Percentiles rank a stretch among this genome's conserved stretches.
These are phyloP conservation scores for Aquilaria sinensis DNA, from an alignment of 345 rosid genomes.

Conservation along the genomic window DNA sequence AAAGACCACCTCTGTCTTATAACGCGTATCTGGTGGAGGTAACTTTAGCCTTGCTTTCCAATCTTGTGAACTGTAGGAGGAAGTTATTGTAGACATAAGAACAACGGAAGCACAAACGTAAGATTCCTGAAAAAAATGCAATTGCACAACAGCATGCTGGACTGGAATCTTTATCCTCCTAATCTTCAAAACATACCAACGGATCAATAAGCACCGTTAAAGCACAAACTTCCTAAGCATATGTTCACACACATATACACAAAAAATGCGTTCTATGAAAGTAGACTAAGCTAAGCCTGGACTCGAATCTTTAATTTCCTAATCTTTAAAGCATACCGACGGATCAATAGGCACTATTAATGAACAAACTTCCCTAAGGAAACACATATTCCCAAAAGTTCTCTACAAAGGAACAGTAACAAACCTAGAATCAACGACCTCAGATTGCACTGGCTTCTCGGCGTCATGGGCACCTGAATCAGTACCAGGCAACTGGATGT, in stretches of 20 bases:
- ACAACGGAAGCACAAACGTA: background rate
- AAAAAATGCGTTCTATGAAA: too few relatives aligned
- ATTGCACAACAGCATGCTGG: too few relatives aligned
- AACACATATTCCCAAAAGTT: too few relatives aligned
- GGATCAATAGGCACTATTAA: background rate
- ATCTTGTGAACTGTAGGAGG: conserved; percentile 58
- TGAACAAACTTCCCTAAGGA: background rate
- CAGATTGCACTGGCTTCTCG: conserved; percentile 80
- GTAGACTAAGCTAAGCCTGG: too few relatives aligned
- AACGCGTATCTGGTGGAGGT: conserved; percentile 76
- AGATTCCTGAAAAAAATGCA: background rate
- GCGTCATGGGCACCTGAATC: conserved; percentile 39
- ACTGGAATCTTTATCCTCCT: too few relatives aligned
- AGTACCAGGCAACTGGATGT: conserved; percentile 27
- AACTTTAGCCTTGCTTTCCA: conserved; percentile 77
- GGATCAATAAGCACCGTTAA: background rate
- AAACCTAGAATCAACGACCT: conserved; percentile 66
- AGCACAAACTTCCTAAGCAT: background rate
- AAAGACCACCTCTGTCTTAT: conserved; percentile 63
- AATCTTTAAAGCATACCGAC: background rate
- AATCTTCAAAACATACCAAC: background rate
- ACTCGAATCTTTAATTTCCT: too few relatives aligned
- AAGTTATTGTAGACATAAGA: background rate
- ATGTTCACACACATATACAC: too few relatives aligned
- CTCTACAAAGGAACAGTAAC: background rate